A percentile compares a stretch with the other conserved stretches of the same genome.
These are phyloP conservation scores for Croton laevigatus DNA, from an alignment of 441 rosid species.

Conservation along the genomic window DNA sequence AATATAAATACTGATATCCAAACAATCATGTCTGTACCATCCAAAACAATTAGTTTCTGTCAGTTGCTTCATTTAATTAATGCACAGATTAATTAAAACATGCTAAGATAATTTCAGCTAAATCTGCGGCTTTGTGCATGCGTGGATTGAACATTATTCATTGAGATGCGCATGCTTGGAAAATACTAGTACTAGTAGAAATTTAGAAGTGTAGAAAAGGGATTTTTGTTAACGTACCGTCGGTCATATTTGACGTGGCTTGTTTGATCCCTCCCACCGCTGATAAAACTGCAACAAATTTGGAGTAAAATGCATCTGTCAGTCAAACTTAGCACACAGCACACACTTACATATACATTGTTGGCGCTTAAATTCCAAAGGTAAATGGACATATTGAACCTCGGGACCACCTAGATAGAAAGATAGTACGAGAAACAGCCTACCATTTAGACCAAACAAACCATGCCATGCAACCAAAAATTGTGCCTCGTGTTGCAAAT, in stretches of 20 bases:
- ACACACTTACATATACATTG: background rate
- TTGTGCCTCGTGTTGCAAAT: no score
- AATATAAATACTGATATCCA: conserved; percentile 43
- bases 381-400: background rate
- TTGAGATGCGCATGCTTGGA: no score
- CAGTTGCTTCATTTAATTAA: background rate
- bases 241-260: conserved; percentile 38
- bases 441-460: background rate
- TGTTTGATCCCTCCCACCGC: conserved; percentile 53
- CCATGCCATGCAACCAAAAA: no score
- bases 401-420: background rate
- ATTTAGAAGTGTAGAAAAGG: background rate
- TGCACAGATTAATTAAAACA: no score
- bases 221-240: conserved; percentile 28
- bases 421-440: background rate
- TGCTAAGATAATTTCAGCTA: no score
- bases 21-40: conserved; percentile 35
- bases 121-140: no score
- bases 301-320: background rate
- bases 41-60: background rate
- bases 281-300: conserved; percentile 39
- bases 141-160: no score
- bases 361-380: background rate
- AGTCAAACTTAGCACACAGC: background rate
- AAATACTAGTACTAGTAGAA: no score